Conservation (phyloP, 768 basidiomycete genomes). For the Suillus alpinus region DNA sequence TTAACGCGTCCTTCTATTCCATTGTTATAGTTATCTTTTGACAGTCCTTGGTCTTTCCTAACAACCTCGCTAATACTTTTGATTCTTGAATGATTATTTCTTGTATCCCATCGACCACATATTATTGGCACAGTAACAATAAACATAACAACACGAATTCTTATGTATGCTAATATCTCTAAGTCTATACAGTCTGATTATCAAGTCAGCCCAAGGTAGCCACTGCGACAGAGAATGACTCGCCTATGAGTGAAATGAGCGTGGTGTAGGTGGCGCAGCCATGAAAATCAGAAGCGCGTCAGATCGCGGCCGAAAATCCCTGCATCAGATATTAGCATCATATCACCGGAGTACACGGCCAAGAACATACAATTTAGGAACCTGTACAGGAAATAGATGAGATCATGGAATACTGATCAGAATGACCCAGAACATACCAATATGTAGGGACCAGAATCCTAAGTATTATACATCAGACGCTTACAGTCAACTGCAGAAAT, state of each 20-base stretch:
- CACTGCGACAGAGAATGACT: slow-evolving; percentile 17
- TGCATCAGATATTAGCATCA: slow-evolving; percentile 24
- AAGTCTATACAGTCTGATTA: slow-evolving; percentile 9
- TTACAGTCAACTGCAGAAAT: slow-evolving; percentile 7
- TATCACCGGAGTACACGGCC: slow-evolving; percentile 9
- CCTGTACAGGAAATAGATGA: slow-evolving; percentile 34
- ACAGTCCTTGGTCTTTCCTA: neutral
- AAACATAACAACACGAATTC: slow-evolving; percentile 6
- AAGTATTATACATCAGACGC: slow-evolving; percentile 9
- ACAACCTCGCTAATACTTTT: neutral
- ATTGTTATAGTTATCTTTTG: neutral
- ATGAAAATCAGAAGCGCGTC: slow-evolving; percentile 52
- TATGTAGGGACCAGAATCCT: slow-evolving; percentile 69
- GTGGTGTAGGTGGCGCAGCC: neutral
- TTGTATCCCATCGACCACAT: neutral
- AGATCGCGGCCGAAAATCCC: slow-evolving; percentile 78
- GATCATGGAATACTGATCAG: slow-evolving; percentile 6
- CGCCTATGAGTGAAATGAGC: slow-evolving; percentile 10
- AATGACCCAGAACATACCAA: slow-evolving; percentile 42
- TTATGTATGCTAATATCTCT: slow-evolving; percentile 3
- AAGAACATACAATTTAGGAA: slow-evolving; percentile 61
- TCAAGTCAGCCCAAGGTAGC: slow-evolving; percentile 9
- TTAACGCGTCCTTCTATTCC: slow-evolving; percentile 6
- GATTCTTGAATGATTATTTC: slow-evolving; percentile 2
- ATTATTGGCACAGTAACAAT: slow-evolving; percentile 2